Evolutionary conservation across 2,329 filamentous ascomycete species (phyloP).

Genomic region (Hymenoscyphus fructigenus): DNA sequence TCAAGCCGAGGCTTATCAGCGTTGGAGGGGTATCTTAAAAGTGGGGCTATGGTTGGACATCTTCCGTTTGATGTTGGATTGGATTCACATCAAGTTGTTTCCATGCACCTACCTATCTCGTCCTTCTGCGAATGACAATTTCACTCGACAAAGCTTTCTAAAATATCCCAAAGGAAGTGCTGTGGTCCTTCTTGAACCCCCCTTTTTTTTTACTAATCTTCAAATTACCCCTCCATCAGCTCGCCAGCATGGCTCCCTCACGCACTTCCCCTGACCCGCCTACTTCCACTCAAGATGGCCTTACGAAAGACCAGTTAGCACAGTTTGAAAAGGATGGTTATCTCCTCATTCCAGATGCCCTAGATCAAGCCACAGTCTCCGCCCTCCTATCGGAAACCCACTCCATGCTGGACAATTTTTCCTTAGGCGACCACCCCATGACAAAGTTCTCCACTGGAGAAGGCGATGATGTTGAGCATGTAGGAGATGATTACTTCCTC

Average conservation of each 20-base stretch:
- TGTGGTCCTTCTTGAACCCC: neutral
- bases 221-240: neutral
- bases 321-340: constrained; percentile 83
- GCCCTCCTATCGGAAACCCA: constrained; percentile 73
- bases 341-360: constrained; percentile 78
- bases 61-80: neutral
- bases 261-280: constrained; percentile 20
- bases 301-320: constrained; percentile 69
- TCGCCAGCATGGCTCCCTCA: constrained; percentile 27
- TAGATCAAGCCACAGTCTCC: constrained; percentile 63
- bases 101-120: no score
- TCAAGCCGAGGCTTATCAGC: neutral
- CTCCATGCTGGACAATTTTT: constrained; percentile 70
- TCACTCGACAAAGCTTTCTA: neutral
- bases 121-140: neutral
- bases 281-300: constrained; percentile 44
- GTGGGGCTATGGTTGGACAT: neutral
- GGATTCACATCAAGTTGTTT: neutral
- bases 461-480: constrained; percentile 39
- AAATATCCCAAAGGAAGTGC: neutral
- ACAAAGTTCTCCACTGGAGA: constrained; percentile 90
- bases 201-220: no score
- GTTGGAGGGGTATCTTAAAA: neutral
- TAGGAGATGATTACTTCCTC: constrained; percentile 86
- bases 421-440: constrained; percentile 82